phyloP scores from a whole-genome alignment of 2,329 filamentous ascomycete genomes.

The Zarea fungicola region DNA sequence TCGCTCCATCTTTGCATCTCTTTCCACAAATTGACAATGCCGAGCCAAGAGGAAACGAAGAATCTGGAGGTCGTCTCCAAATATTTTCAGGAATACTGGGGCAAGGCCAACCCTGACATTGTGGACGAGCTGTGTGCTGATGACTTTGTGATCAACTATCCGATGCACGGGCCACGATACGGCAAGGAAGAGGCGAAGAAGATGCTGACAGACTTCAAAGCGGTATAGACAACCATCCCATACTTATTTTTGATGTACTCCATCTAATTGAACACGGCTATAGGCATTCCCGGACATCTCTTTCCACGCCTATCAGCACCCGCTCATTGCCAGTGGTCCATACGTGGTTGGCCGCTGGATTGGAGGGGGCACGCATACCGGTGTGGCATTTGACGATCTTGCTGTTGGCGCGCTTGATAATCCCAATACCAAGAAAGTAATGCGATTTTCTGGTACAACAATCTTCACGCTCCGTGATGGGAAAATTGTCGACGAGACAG shows the following conservation, averaged over 20 bases:
- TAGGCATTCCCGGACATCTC: constrained; percentile 8
- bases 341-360: constrained; percentile 16
- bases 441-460: constrained; percentile 16
- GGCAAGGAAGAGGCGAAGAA: constrained; percentile 14
- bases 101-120: constrained; percentile 14
- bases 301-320: constrained; percentile 8
- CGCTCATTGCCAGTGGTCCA: no score
- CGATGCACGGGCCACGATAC: constrained; percentile 14
- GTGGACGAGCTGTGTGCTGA: constrained; percentile 16
- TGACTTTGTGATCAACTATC: constrained; percentile 14
- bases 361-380: constrained; percentile 16
- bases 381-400: constrained; percentile 15
- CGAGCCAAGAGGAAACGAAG: no score
- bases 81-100: constrained; percentile 14
- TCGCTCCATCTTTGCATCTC: no score
- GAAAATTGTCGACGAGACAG: constrained; percentile 16
- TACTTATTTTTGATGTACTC: no score
- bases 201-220: constrained; percentile 12
- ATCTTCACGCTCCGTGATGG: constrained; percentile 14
- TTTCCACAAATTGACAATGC: no score
- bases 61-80: not conserved
- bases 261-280: no score
- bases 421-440: constrained; percentile 15
- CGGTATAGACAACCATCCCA: constrained; percentile 9
- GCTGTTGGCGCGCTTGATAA: constrained; percentile 10